A percentile compares a stretch with the other conserved stretches of the same genome.
These are phyloP conservation scores for Leccinum olivaceopallidum DNA, from an alignment of 768 basidiomycete species.

Conservation along the genomic window DNA sequence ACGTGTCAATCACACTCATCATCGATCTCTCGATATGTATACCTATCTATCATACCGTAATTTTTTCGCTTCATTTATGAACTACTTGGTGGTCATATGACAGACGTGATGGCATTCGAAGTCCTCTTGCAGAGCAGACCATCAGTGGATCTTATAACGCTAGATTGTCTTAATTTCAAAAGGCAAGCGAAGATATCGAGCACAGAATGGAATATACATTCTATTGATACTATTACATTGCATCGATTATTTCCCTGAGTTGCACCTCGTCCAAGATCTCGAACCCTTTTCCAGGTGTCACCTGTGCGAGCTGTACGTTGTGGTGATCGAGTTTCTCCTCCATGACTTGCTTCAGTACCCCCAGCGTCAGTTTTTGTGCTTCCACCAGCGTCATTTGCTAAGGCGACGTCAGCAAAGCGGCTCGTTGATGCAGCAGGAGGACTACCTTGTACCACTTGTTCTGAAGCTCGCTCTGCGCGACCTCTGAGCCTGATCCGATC, in stretches of 20 bases:
- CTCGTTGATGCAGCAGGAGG: neutral
- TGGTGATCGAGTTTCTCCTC: constrained; percentile 99
- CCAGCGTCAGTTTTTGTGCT: constrained; percentile 83
- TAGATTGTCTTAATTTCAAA: neutral
- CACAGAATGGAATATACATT: constrained; percentile 17
- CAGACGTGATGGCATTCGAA: neutral
- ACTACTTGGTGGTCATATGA: constrained; percentile 2
- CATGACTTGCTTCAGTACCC: constrained; percentile 98
- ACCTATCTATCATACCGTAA: constrained; percentile 25
- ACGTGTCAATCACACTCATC: constrained; percentile 1
- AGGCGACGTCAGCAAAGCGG: constrained; percentile 11
- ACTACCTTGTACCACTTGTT: constrained; percentile 94
- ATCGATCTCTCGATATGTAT: constrained; percentile 18
- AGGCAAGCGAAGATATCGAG: neutral
- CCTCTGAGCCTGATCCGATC: constrained; percentile 97
- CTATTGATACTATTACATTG: constrained; percentile 52
- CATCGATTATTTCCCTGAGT: constrained; percentile 84
- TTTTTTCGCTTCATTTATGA: constrained; percentile 3
- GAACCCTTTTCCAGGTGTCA: constrained; percentile 83
- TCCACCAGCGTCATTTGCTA: constrained; percentile 91
- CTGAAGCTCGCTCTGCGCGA: constrained; percentile 95
- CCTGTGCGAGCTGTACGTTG: constrained; percentile 97
- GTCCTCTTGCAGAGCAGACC: neutral
- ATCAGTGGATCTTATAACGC: neutral
- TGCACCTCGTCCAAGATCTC: constrained; percentile 81